These are phyloP conservation scores for Ustilago tritici DNA, from an alignment of 1,284 basidiomycete species.

Conservation along the genomic window DNA sequence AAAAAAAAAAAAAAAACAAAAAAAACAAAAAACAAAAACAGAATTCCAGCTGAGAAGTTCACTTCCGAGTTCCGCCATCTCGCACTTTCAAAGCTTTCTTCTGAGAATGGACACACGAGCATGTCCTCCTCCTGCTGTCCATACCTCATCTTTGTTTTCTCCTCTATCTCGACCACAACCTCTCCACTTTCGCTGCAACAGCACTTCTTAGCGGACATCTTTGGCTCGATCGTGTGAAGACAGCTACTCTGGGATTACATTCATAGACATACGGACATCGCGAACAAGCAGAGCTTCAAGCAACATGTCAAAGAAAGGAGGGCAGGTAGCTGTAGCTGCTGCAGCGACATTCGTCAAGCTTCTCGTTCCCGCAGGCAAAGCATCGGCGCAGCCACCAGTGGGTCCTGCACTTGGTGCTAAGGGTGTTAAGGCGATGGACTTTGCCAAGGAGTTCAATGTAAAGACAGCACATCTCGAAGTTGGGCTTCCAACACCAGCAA, in stretches of 20 bases:
- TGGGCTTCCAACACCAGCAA: slow-evolving; percentile 87
- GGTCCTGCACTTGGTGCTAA: slow-evolving; percentile 97
- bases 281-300: background rate
- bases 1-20: slow-evolving; percentile 5
- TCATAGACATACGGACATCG: background rate
- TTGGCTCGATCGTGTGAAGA: background rate
- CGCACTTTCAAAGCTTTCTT: slow-evolving; percentile 26
- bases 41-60: background rate
- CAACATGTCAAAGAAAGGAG: slow-evolving; percentile 67
- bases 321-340: slow-evolving; percentile 47
- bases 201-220: background rate
- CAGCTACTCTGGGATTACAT: background rate
- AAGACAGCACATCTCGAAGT: slow-evolving; percentile 87
- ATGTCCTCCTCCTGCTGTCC: slow-evolving; percentile 1
- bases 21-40: background rate
- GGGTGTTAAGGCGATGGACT: slow-evolving; percentile 99
- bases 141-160: background rate
- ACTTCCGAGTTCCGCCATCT: slow-evolving; percentile 37
- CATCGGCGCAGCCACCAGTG: slow-evolving; percentile 93
- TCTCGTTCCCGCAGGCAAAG: slow-evolving; percentile 91
- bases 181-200: background rate
- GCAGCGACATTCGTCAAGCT: slow-evolving; percentile 73
- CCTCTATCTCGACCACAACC: background rate
- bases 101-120: slow-evolving; percentile 5
- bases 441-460: slow-evolving; percentile 81